These are phyloP conservation scores for Cystofilobasidium ferigula DNA, from an alignment of 768 basidiomycete species.

Conservation along the genomic window DNA sequence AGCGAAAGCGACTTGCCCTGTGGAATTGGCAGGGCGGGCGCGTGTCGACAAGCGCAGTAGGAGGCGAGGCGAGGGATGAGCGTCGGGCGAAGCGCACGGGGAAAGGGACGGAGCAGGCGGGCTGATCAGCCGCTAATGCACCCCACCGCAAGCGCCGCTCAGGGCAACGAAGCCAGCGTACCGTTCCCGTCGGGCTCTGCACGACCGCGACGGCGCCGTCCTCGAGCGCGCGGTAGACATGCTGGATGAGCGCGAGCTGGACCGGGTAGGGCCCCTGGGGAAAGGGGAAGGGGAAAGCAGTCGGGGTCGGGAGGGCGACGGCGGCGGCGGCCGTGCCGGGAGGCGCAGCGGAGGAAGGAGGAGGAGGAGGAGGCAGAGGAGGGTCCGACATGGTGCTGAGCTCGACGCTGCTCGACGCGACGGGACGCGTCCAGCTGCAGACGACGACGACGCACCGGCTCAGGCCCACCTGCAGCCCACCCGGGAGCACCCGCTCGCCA, in stretches of 20 bases:
- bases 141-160: not conserved
- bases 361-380: too few species aligned
- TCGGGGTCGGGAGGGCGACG: slow-evolving; percentile 52
- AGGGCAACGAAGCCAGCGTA: slow-evolving; percentile 36
- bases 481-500: too few species aligned
- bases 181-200: slow-evolving; percentile 83
- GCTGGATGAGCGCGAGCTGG: slow-evolving; percentile 76
- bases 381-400: too few species aligned
- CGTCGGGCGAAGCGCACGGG: too few species aligned
- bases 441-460: too few species aligned
- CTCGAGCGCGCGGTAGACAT: slow-evolving; percentile 71
- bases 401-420: too few species aligned
- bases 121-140: too few species aligned
- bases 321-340: not conserved
- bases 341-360: not conserved
- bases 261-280: slow-evolving; percentile 62
- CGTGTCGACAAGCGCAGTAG: not conserved
- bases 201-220: slow-evolving; percentile 61
- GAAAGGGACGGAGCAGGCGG: not conserved
- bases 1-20: slow-evolving; percentile 81
- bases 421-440: too few species aligned
- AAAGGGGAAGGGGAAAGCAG: slow-evolving; percentile 70
- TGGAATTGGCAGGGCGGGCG: not conserved
- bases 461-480: too few species aligned
- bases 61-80: not conserved